Conservation (phyloP, 495 filamentous ascomycete species). For the Talaromyces thailandensis region DNA sequence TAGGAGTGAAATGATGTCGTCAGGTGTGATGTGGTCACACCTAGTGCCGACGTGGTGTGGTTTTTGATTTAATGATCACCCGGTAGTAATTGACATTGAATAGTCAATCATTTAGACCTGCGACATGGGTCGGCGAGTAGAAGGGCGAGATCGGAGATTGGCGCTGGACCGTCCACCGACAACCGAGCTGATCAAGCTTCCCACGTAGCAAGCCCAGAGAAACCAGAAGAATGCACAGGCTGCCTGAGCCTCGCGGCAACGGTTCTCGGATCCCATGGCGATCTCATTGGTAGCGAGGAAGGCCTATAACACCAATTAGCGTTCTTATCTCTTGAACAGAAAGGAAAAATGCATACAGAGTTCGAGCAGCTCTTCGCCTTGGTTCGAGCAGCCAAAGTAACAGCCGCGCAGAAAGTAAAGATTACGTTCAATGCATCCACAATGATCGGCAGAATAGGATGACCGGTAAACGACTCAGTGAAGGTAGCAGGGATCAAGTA, state of each 20-base stretch:
- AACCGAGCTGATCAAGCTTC: conserved; percentile 42
- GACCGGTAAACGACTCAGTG: conserved; percentile 35
- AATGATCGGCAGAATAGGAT: conserved; percentile 45
- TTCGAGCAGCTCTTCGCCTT: conserved; percentile 53
- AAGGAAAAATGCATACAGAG: conserved; percentile 33
- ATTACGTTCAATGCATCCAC: conserved; percentile 52
- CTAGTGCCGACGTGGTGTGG: not conserved
- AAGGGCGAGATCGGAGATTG: conserved; percentile 24
- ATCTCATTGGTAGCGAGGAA: conserved; percentile 51
- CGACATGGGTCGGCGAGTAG: conserved; percentile 5
- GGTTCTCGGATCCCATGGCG: conserved; percentile 50
- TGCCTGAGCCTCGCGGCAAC: conserved; percentile 64
- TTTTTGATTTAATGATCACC: not conserved
- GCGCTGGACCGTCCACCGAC: conserved; percentile 28
- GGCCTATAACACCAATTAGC: conserved; percentile 21
- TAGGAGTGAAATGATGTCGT: not conserved
- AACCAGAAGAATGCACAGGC: conserved; percentile 65
- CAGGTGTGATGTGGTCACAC: not conserved
- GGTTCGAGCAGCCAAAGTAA: conserved; percentile 56
- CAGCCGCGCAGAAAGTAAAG: conserved; percentile 56
- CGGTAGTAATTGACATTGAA: not conserved
- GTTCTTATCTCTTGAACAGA: not conserved
- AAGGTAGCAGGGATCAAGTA: conserved; percentile 49
- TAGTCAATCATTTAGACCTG: conserved; percentile 1
- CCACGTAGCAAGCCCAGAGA: conserved; percentile 51